Base-by-base conservation (phyloP, 768 basidiomycete genomes). In the Boletus rufocinnamomeus region DNA sequence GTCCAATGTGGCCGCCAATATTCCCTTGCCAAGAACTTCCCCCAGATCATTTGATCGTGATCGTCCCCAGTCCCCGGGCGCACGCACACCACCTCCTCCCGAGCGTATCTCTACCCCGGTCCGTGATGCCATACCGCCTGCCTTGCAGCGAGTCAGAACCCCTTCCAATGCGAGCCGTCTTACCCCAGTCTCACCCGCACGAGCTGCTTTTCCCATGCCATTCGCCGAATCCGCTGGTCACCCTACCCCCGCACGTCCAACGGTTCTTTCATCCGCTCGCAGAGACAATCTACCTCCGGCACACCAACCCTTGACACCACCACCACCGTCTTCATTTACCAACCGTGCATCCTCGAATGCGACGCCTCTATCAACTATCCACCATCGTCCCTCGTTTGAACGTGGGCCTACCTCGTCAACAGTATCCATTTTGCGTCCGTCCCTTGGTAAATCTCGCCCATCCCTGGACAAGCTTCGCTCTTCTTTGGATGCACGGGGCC, bases 391-490 rank as follows among this genome's bases (percentile, higher is more conserved):
- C 11, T 63, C 66, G 21, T 57, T 59, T 25, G 67, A 71, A 23
- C 65, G 57, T 23, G 23, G 50, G 11, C 65, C 52, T 9, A 63
- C 62, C 25, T 16, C 69, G 8, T 62, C 71, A 14, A 52, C 61
- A 7, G 41, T 32, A 46, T 57, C 63, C 17, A 28, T 56, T 23
- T 50, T 56, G 10, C 66, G 51, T 38, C 66, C 57, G 10, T 63
- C 71, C 34, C 27, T 66, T 5, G 63, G 60, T 25, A 69, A 47
- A 32, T 23, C 40, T 28, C 57, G 34, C 13, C 59, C 66, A 17
- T 63, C 69, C 10, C 53, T 60, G 17, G 69, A 72, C 17, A 53
- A 49, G 38, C 59, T 61, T 40, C 60, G 38, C n/a, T 58, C 57
- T 21, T 61, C 63, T 40, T 6, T 56, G 17, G 67, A 63, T 47